These are phyloP conservation scores for Yarrowia sp. DNA, from an alignment of 805 yeast species.

Conservation along the genomic window DNA sequence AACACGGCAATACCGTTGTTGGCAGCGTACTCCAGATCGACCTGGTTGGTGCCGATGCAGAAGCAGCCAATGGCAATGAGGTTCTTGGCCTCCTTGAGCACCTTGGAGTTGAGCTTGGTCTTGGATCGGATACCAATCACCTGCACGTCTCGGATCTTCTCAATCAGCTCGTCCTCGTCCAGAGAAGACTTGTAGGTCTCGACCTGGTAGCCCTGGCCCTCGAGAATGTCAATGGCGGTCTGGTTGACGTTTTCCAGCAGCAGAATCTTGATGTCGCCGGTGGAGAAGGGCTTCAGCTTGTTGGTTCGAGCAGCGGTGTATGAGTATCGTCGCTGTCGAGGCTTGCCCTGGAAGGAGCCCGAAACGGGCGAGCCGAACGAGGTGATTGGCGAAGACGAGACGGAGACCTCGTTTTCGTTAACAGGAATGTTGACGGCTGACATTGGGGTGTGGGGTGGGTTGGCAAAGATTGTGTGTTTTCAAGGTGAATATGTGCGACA, in stretches of 20 bases:
- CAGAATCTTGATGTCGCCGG: slow-evolving; percentile 92
- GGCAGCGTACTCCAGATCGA: slow-evolving; percentile 90
- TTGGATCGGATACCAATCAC: slow-evolving; percentile 98
- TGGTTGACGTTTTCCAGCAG: slow-evolving; percentile 90
- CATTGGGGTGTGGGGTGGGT: slow-evolving; percentile 6
- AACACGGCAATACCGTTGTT: slow-evolving; percentile 93
- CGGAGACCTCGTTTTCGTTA: slow-evolving; percentile 31
- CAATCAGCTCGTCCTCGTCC: slow-evolving; percentile 91
- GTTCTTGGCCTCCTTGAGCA: slow-evolving; percentile 85
- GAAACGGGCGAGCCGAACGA: slow-evolving; percentile 35
- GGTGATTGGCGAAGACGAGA: slow-evolving; percentile 37
- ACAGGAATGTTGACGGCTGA: slow-evolving; percentile 35
- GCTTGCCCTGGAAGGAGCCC: slow-evolving; percentile 37
- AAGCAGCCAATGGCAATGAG: slow-evolving; percentile 93
- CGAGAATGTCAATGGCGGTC: slow-evolving; percentile 87
- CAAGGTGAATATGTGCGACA: slow-evolving; percentile 6
- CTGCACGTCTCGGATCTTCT: slow-evolving; percentile 90
- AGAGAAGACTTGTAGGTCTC: slow-evolving; percentile 90
- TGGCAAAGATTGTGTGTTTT: background rate
- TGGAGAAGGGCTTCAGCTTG: slow-evolving; percentile 84
- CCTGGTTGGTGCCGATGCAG: slow-evolving; percentile 99
- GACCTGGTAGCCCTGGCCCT: slow-evolving; percentile 93
- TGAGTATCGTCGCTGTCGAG: slow-evolving; percentile 43
- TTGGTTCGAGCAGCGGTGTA: slow-evolving; percentile 57
- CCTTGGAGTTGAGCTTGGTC: slow-evolving; percentile 82